phyloP scores from a whole-genome alignment of 1,284 basidiomycete species.

The Paramarasmius palmivorus region DNA sequence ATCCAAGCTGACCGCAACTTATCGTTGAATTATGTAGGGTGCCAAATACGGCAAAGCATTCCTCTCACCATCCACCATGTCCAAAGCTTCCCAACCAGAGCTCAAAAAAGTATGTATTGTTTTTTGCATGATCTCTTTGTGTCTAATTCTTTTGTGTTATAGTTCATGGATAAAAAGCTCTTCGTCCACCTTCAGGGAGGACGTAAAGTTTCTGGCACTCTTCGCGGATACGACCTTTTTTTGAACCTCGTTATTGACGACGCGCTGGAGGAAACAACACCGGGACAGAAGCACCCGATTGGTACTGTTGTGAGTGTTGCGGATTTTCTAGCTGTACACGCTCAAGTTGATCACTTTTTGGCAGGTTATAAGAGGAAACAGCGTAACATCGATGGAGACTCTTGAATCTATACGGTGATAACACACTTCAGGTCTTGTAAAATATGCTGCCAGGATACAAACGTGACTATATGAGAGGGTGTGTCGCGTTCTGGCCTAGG shows the following conservation, averaged over 20 bases:
- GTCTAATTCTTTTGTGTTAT: constrained; percentile 14
- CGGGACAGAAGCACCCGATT: constrained; percentile 87
- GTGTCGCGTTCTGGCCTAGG: background rate
- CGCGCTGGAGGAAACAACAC: constrained; percentile 87
- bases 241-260: constrained; percentile 98
- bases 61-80: constrained; percentile 54
- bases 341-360: constrained; percentile 13
- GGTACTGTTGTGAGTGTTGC: constrained; percentile 84
- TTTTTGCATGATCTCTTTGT: constrained; percentile 11
- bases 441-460: background rate
- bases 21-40: background rate
- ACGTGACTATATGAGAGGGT: background rate
- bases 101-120: constrained; percentile 79
- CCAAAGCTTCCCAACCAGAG: constrained; percentile 90
- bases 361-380: constrained; percentile 93
- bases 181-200: constrained; percentile 96
- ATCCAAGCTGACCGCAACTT: background rate
- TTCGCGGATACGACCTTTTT: constrained; percentile 98
- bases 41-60: constrained; percentile 37
- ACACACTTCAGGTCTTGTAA: background rate
- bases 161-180: constrained; percentile 99
- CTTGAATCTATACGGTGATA: constrained; percentile 63
- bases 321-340: constrained; percentile 3
- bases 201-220: constrained; percentile 92
- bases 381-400: constrained; percentile 89